phyloP scores from a whole-genome alignment of 2,329 filamentous ascomycete species.

The Ophiostoma pallidulum region DNA sequence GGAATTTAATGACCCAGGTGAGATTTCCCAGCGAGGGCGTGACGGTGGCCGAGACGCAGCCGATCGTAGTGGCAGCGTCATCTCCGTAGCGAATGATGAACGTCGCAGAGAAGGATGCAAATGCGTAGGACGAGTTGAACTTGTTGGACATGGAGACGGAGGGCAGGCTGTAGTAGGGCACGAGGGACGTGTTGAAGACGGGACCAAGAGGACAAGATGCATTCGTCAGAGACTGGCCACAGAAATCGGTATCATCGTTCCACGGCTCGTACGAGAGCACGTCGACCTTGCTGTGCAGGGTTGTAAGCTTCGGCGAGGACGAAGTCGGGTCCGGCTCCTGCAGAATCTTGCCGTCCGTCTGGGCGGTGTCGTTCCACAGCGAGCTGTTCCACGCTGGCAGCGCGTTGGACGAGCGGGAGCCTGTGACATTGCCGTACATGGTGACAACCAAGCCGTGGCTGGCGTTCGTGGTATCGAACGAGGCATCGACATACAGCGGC shows the following conservation, averaged over 20 bases:
- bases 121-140: conserved; percentile 75
- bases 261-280: conserved; percentile 71
- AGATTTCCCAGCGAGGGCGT: conserved; percentile 73
- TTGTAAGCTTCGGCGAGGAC: conserved; percentile 53
- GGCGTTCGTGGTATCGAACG: conserved; percentile 52
- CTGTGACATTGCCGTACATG: conserved; percentile 86
- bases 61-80: conserved; percentile 50
- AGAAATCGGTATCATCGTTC: conserved; percentile 52
- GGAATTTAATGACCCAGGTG: conserved; percentile 59
- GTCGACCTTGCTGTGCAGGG: conserved; percentile 60
- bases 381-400: conserved; percentile 53
- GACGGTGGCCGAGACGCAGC: conserved; percentile 71
- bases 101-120: conserved; percentile 68
- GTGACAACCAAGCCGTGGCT: conserved; percentile 63
- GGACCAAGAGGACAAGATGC: conserved; percentile 67
- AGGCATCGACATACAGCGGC: conserved; percentile 64
- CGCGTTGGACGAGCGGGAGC: conserved; percentile 46
- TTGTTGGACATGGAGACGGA: conserved; percentile 65
- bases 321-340: conserved; percentile 42
- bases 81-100: conserved; percentile 72
- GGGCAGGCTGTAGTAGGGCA: conserved; percentile 43
- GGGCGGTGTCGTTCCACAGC: conserved; percentile 51
- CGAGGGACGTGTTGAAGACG: conserved; percentile 42
- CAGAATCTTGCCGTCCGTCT: conserved; percentile 67
- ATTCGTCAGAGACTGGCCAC: conserved; percentile 48